phyloP scores from a whole-genome alignment of 2,329 filamentous ascomycete species.

The Colletotrichum godetiae region DNA sequence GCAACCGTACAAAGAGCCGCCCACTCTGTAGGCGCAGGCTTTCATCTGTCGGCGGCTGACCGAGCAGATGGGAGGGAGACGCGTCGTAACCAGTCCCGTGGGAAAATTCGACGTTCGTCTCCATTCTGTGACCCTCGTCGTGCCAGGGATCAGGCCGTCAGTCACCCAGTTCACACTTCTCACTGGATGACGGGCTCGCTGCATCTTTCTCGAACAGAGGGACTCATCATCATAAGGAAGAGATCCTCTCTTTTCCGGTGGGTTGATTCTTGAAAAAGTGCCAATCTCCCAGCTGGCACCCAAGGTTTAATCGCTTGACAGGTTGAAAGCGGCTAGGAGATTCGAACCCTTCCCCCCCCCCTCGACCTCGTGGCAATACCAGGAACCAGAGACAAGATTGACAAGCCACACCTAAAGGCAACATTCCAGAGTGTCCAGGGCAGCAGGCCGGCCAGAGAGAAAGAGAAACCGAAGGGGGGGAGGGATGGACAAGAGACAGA shows the following conservation, averaged over 20 bases:
- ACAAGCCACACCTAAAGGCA: constrained; percentile 17
- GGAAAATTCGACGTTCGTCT: not conserved
- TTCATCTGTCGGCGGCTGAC: constrained; percentile 14
- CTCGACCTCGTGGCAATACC: constrained; percentile 15
- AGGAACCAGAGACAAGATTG: constrained; percentile 12
- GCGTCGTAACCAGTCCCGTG: constrained; percentile 1
- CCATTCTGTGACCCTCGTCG: not conserved
- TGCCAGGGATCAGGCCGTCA: constrained; percentile 8
- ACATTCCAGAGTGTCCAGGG: not conserved
- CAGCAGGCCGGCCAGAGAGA: not conserved
- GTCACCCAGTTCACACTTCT: not conserved
- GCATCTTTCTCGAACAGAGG: not conserved
- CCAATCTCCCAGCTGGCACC: not conserved
- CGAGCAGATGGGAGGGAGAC: constrained; percentile 7
- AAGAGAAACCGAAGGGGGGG: not conserved
- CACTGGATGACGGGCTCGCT: not conserved
- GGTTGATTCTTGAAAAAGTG: not conserved
- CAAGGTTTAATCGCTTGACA: not conserved
- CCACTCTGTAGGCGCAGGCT: constrained; percentile 2
- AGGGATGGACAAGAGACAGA: not conserved
- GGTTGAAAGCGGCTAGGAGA: not conserved
- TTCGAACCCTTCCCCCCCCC: not conserved
- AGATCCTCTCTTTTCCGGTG: not conserved
- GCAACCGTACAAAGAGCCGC: not conserved
- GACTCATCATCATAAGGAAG: not conserved